phyloP scores from a whole-genome alignment of 2,329 filamentous ascomycete species.

The Epicoccum nigrum region DNA sequence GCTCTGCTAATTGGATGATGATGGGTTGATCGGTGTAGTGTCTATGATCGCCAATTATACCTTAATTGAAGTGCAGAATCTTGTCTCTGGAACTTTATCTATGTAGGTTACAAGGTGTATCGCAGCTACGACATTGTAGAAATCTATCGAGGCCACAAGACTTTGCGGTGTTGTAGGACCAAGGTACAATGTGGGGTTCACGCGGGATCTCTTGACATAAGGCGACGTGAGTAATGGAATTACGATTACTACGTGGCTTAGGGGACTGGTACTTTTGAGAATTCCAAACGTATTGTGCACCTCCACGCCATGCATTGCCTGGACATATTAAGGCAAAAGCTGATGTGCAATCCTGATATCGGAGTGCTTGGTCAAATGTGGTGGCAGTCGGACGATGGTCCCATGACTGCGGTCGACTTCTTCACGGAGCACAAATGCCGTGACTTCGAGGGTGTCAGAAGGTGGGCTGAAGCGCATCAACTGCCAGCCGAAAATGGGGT shows the following conservation, averaged over 20 bases:
- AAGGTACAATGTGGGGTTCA: no score
- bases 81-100: no score
- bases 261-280: slow-evolving; percentile 61
- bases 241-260: slow-evolving; percentile 61
- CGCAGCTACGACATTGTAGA: no score
- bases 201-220: slow-evolving; percentile 63
- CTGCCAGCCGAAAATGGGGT: slow-evolving; percentile 49
- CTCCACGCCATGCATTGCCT: slow-evolving; percentile 66
- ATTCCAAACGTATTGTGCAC: slow-evolving; percentile 61
- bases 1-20: no score
- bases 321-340: slow-evolving; percentile 65
- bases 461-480: slow-evolving; percentile 63
- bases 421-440: slow-evolving; percentile 66
- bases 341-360: slow-evolving; percentile 68
- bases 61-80: no score
- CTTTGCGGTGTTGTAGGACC: no score
- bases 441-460: slow-evolving; percentile 60
- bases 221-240: slow-evolving; percentile 64
- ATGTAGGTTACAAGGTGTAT: no score
- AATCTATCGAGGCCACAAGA: no score
- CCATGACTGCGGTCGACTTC: slow-evolving; percentile 66
- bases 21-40: no score
- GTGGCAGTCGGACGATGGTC: slow-evolving; percentile 52
- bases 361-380: slow-evolving; percentile 67
- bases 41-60: no score